A percentile compares a stretch with the other conserved stretches of the same genome.
Conservation (phyloP, 495 filamentous ascomycete species). For the Penicillium arizonense region DNA sequence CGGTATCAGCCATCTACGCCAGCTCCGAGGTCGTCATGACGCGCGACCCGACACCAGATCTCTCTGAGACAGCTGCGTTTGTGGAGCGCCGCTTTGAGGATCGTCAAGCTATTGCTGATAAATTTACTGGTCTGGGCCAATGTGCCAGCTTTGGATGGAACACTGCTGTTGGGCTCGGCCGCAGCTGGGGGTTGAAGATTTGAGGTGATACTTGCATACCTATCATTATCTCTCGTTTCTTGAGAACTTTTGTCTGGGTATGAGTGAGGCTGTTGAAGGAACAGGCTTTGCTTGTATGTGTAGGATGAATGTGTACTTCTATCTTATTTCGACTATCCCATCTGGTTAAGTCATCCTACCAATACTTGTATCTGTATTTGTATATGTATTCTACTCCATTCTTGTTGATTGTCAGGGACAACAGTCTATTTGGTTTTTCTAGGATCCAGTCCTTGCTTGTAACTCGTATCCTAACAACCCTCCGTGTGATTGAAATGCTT, state of each 20-base stretch:
- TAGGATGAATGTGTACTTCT: neutral
- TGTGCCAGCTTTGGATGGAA: slow-evolving; percentile 79
- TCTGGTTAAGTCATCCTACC: neutral
- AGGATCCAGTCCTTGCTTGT: neutral
- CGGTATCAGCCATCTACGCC: slow-evolving; percentile 77
- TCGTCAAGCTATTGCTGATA: slow-evolving; percentile 53
- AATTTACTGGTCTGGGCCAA: slow-evolving; percentile 59
- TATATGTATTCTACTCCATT: slow-evolving; percentile 12
- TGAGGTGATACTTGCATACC: slow-evolving; percentile 6
- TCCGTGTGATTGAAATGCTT: neutral
- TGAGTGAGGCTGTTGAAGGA: no score
- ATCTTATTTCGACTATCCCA: neutral
- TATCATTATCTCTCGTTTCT: neutral
- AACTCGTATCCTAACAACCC: no score
- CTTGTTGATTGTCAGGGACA: neutral
- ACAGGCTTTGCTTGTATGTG: neutral
- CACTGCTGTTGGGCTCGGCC: slow-evolving; percentile 39
- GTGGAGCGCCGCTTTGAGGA: slow-evolving; percentile 75
- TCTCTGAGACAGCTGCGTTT: slow-evolving; percentile 74
- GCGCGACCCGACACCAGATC: slow-evolving; percentile 66
- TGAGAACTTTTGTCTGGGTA: neutral
- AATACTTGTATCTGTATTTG: neutral
- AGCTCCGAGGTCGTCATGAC: slow-evolving; percentile 92
- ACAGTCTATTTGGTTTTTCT: neutral
- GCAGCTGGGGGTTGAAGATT: slow-evolving; percentile 51